phyloP scores from a whole-genome alignment of 2,329 filamentous ascomycete species.

The Penicillium occitanis region DNA sequence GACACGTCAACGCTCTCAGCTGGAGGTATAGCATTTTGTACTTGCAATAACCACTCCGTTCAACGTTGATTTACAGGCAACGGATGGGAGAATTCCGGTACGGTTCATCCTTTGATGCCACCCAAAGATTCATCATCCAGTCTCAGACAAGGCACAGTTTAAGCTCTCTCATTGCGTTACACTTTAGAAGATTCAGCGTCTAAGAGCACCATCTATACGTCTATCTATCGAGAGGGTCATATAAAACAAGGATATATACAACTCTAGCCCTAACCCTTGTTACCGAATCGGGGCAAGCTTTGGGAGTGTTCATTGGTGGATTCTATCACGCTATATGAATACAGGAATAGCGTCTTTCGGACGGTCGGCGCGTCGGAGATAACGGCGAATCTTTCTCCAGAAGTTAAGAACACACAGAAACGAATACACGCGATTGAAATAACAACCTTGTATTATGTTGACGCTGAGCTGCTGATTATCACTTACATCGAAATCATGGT shows the following conservation, averaged over 20 bases:
- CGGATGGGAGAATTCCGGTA: neutral
- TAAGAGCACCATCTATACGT: neutral
- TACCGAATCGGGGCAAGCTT: neutral
- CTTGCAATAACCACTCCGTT: neutral
- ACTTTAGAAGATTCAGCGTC: too few species aligned
- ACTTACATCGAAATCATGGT: neutral
- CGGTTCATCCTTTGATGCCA: neutral
- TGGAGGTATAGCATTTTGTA: neutral
- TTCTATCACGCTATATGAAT: accelerated
- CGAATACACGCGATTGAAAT: neutral
- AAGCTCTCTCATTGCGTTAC: too few species aligned
- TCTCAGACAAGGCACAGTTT: too few species aligned
- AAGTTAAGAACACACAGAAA: neutral
- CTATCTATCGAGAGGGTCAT: neutral
- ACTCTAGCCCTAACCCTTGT: neutral
- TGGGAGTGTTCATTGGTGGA: neutral
- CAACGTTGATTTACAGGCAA: neutral
- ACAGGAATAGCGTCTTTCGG: neutral
- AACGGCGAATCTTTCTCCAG: neutral
- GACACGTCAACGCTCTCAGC: neutral
- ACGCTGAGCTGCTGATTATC: neutral
- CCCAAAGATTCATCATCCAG: too few species aligned
- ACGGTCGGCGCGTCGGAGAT: conserved; percentile 18
- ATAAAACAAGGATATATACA: neutral
- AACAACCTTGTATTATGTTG: too few species aligned